These are phyloP conservation scores for Euphorbia lathyris DNA, from an alignment of 345 rosid species.

Conservation along the genomic window DNA sequence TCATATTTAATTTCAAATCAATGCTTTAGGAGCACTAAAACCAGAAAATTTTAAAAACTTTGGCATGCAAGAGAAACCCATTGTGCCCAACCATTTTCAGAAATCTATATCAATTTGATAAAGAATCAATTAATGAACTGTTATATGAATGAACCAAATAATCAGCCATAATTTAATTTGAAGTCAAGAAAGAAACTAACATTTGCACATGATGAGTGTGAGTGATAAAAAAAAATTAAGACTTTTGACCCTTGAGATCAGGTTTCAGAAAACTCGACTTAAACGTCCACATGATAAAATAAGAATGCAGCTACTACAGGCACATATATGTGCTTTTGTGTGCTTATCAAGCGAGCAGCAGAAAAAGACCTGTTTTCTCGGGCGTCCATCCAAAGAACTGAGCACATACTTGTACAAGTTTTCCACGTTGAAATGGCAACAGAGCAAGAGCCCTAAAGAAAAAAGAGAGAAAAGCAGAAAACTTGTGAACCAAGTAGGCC, in stretches of 20 bases:
- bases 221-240: neutral
- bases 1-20: neutral
- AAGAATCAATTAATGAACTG: neutral
- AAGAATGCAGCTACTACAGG: neutral
- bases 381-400: conserved; percentile 82
- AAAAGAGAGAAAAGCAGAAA: conserved; percentile 1
- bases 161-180: neutral
- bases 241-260: neutral
- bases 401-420: conserved; percentile 57
- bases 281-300: neutral
- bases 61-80: neutral
- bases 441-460: conserved; percentile 53
- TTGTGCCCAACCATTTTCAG: neutral
- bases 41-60: neutral
- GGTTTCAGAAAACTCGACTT: neutral
- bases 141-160: neutral
- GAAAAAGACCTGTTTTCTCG: conserved; percentile 67
- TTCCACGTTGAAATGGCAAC: conserved; percentile 50
- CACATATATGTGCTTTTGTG: neutral
- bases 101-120: neutral
- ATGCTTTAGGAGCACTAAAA: neutral
- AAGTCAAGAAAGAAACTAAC: conserved; percentile 1
- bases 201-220: neutral
- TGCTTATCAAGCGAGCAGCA: neutral
- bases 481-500: neutral